phyloP scores from a whole-genome alignment of 768 basidiomycete genomes.

The Panaeolus cyanescens region DNA sequence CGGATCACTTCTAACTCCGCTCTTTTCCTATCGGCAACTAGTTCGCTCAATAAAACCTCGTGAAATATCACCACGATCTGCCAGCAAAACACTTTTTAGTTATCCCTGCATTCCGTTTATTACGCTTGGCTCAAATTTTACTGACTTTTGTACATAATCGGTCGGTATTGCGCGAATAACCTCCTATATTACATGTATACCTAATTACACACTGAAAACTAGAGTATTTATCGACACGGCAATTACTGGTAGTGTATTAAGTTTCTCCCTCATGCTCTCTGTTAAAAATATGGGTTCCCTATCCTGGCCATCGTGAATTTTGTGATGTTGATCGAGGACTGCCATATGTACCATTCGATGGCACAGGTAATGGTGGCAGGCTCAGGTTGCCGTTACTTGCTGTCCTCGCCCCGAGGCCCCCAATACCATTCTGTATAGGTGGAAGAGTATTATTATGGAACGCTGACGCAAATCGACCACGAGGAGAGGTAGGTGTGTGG shows the following conservation, averaged over 20 bases:
- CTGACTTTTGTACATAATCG: neutral
- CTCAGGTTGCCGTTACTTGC: constrained; percentile 16
- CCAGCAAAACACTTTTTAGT: neutral
- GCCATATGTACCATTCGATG: neutral
- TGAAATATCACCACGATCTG: neutral
- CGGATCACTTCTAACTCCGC: constrained; percentile 50
- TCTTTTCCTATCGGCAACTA: constrained; percentile 23
- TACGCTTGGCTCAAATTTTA: neutral
- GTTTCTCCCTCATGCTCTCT: neutral
- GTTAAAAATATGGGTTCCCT: neutral
- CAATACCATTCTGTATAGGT: constrained; percentile 2
- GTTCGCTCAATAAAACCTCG: constrained; percentile 4
- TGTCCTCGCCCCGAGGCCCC: constrained; percentile 7
- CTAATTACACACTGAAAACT: neutral
- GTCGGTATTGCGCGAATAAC: neutral
- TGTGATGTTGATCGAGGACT: constrained; percentile 7
- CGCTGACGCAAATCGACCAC: constrained; percentile 20
- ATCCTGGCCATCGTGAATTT: constrained; percentile 18
- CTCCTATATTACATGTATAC: neutral
- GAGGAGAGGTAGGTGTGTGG: constrained; percentile 18
- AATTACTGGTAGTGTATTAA: neutral
- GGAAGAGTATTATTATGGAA: constrained; percentile 21
- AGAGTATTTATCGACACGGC: neutral
- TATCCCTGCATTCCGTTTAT: neutral
- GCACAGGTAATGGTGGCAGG: constrained; percentile 25